These are phyloP conservation scores for Blastobotrys americana DNA, from an alignment of 805 yeast genomes.

Conservation along the genomic window DNA sequence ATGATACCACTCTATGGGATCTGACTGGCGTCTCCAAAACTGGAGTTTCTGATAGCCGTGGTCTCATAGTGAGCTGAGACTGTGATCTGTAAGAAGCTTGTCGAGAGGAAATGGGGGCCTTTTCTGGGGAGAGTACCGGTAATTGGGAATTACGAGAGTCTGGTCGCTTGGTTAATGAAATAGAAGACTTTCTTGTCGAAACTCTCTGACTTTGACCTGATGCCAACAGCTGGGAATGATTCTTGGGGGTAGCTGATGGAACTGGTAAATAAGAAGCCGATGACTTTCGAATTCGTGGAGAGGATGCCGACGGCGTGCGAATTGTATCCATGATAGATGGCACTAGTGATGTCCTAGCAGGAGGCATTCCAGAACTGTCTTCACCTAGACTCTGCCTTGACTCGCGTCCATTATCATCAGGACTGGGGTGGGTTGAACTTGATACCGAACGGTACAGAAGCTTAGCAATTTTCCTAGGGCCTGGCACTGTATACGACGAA, in stretches of 20 bases:
- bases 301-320: not conserved
- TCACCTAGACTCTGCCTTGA: too few relatives aligned
- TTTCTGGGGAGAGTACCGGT: not conserved
- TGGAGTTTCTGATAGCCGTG: too few relatives aligned
- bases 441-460: not conserved
- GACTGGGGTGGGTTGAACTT: not conserved
- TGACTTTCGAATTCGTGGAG: not conserved
- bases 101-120: not conserved
- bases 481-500: not conserved
- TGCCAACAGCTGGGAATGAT: too few relatives aligned
- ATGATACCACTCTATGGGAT: too few relatives aligned
- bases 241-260: not conserved
- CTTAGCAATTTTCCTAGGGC: not conserved
- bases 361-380: too few relatives aligned
- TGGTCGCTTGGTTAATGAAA: not conserved
- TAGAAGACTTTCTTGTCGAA: not conserved
- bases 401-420: not conserved
- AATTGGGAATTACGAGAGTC: not conserved
- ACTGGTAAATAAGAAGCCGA: not conserved
- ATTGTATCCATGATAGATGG: not conserved
- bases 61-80: too few relatives aligned
- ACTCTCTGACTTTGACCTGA: too few relatives aligned
- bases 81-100: not conserved
- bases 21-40: too few relatives aligned
- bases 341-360: not conserved